Conservation (phyloP, 2,329 filamentous ascomycete genomes). For the Aspergillus luchuensis region DNA sequence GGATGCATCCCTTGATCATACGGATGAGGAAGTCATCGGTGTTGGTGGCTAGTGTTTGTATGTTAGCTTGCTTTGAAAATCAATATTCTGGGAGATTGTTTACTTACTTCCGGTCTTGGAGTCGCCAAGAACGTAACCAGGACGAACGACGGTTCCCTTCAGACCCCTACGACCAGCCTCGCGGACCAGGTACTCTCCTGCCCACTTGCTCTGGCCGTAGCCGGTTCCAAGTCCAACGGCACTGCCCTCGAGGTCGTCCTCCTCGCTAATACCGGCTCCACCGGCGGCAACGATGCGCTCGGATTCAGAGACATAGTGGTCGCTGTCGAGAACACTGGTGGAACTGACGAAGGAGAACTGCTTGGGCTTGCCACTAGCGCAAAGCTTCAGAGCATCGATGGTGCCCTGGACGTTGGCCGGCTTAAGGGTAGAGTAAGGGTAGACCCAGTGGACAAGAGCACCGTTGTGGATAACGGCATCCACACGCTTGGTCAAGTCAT, state of each 20-base stretch:
- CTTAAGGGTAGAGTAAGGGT: constrained; percentile 71
- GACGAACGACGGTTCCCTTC: constrained; percentile 72
- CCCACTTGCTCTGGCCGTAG: constrained; percentile 93
- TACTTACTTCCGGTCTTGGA: constrained; percentile 59
- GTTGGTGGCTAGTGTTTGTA: constrained; percentile 52
- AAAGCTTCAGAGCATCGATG: constrained; percentile 73
- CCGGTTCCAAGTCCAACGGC: constrained; percentile 76
- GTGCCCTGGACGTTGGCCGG: constrained; percentile 79
- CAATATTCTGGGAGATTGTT: not conserved
- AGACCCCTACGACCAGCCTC: constrained; percentile 79
- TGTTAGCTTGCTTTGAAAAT: not conserved
- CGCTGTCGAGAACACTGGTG: constrained; percentile 78
- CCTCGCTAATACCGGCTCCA: constrained; percentile 68
- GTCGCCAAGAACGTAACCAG: constrained; percentile 83
- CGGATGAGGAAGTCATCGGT: constrained; percentile 91
- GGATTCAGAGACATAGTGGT: constrained; percentile 77
- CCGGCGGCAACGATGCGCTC: constrained; percentile 62
- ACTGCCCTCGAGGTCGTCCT: constrained; percentile 77
- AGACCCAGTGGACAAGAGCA: constrained; percentile 76
- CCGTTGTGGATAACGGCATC: constrained; percentile 83
- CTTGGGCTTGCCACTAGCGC: constrained; percentile 76
- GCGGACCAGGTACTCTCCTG: constrained; percentile 69
- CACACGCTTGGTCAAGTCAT: constrained; percentile 63
- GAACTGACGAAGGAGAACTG: constrained; percentile 79
- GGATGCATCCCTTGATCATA: constrained; percentile 83